These are phyloP conservation scores for Kernera saxatilis DNA, from an alignment of 345 rosid species.

Conservation along the genomic window DNA sequence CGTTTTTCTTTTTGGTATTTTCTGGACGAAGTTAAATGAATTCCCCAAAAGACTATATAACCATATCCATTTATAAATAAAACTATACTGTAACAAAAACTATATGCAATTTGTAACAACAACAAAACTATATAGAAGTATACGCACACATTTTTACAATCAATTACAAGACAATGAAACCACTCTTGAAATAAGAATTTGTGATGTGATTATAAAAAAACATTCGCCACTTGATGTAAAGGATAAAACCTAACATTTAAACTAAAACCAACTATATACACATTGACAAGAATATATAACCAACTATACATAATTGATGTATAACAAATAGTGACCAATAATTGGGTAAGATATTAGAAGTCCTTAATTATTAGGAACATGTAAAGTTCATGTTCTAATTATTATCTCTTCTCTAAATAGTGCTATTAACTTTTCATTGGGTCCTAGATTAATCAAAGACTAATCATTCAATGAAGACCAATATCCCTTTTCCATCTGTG, in stretches of 20 bases:
- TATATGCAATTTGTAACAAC: too few relatives aligned
- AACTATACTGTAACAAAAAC: not conserved
- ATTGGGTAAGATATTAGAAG: constrained; percentile 22
- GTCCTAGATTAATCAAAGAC: constrained; percentile 12
- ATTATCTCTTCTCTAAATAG: constrained; percentile 2
- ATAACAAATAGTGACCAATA: constrained; percentile 23
- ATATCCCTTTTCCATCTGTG: constrained; percentile 25
- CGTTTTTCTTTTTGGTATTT: not conserved
- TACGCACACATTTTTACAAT: too few relatives aligned
- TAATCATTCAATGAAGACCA: constrained; percentile 25
- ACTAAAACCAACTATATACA: constrained; percentile 19
- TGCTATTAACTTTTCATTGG: constrained; percentile 15
- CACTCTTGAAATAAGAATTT: not conserved
- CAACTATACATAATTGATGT: constrained; percentile 19
- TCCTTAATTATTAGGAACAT: constrained; percentile 15
- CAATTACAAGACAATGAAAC: too few relatives aligned
- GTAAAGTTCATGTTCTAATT: constrained; percentile 22
- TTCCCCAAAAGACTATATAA: not conserved
- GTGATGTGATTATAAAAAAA: not conserved
- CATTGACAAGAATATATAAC: constrained; percentile 10
- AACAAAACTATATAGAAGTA: too few relatives aligned
- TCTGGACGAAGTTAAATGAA: not conserved
- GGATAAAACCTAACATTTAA: constrained; percentile 5
- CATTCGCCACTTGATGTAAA: constrained; percentile 4
- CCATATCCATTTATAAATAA: not conserved